Evolutionary conservation across 1,139 yeast species (phyloP), one percentile per base, ranked within the genome.

Genomic region (Candida neerlandica): DNA sequence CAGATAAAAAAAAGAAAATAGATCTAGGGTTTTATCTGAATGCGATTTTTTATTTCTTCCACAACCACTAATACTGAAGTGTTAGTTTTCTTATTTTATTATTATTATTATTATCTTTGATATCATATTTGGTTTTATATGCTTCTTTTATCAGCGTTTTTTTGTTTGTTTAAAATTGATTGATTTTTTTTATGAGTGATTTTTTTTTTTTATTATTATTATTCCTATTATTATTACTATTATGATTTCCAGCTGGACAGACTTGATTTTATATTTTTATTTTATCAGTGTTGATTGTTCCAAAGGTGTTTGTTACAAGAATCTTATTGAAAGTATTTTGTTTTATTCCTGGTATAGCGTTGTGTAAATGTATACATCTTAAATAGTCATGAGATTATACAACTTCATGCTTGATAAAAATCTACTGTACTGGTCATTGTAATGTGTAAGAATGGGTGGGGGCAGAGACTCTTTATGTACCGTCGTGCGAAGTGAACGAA

Each of bases 1-100:
- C 58, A 50, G 58, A 21, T 29, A 18, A 26, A 18, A 26, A 18
- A 33, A 38, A n/a, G 5, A 38, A n/a, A 5, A 23, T 39, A 39
- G 23, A 39, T 39, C 42, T 39, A 23, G 42, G 42, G 39, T 35
- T 6, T 16, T 14, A 33, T 16, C 9, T 21, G 23, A 21, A 38
- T 19, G 21, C 41, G 23, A 18, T 18, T 23, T n/a, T 23, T 23
- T 23, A 23, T 23, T 23, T 23, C 27, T 23, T 23, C 27, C 27
- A 23, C 40, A 18, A 37, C 21, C 26, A 37, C 6, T n/a, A n/a
- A n/a, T 18, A 37, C 40, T 37, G 19, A 30, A 18, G 43, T 29
- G 39, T 14, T 42, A 2, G 5, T 43, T 19, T 43, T 16, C 14
- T 37, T 16, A 16, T 27, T 18, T 30, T 29, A 12, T 10, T 14